Evolutionary conservation across 345 rosid genomes (phyloP).

Genomic region (Dipteronia sinensis): DNA sequence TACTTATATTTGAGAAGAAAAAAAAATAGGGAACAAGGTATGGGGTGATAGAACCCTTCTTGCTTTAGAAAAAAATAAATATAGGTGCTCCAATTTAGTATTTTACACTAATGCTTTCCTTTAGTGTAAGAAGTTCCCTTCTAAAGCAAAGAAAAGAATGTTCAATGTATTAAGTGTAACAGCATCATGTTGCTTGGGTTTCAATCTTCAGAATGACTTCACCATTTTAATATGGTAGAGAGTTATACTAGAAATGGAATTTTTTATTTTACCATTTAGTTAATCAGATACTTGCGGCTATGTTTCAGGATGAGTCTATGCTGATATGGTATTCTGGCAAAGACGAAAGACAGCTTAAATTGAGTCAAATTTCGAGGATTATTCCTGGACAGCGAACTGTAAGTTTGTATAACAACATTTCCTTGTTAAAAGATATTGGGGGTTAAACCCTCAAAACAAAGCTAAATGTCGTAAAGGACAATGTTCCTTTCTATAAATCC

Average conservation of each 20-base stretch:
- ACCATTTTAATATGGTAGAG: background rate
- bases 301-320: constrained; percentile 77
- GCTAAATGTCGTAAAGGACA: background rate
- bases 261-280: constrained; percentile 3
- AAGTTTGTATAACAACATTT: constrained; percentile 38
- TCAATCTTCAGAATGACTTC: background rate
- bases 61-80: background rate
- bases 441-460: background rate
- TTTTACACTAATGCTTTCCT: background rate
- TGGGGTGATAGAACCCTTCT: background rate
- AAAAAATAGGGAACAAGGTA: background rate
- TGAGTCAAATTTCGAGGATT: constrained; percentile 68
- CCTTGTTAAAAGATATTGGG: background rate
- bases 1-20: background rate
- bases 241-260: background rate
- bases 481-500: background rate
- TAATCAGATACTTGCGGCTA: constrained; percentile 16
- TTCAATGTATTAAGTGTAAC: background rate
- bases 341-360: constrained; percentile 70
- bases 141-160: background rate
- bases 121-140: background rate
- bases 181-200: constrained; percentile 1
- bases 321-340: constrained; percentile 95
- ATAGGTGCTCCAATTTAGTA: background rate
- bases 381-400: constrained; percentile 97